Percentiles rank a stretch among this genome's conserved stretches.
Evolutionary conservation across 1,284 basidiomycete species (phyloP).

Genomic region (Trichosporon sp.): DNA sequence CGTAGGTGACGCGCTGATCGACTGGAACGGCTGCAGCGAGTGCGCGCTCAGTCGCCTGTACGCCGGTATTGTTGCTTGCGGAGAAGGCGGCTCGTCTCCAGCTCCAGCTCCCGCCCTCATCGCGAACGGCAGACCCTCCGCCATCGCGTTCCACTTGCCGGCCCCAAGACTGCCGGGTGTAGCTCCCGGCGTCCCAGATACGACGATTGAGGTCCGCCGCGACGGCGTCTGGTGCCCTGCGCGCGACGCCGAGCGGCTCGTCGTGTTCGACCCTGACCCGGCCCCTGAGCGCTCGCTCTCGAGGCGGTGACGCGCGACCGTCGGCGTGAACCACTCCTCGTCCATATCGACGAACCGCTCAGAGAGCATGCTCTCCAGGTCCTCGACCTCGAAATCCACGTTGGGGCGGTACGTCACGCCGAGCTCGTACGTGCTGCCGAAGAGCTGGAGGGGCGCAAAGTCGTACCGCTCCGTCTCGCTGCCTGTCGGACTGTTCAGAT

Average conservation of each 20-base stretch:
- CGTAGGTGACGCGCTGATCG: constrained; percentile 46
- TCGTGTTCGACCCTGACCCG: constrained; percentile 18
- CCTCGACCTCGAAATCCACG: constrained; percentile 52
- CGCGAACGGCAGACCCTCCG: constrained; percentile 53
- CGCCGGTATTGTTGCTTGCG: constrained; percentile 25
- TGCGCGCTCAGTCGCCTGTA: constrained; percentile 51
- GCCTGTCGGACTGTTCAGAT: constrained; percentile 26
- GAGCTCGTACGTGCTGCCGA: constrained; percentile 47
- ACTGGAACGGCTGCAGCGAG: constrained; percentile 49
- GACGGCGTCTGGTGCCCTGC: constrained; percentile 14
- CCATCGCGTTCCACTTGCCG: constrained; percentile 46
- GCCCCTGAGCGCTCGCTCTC: constrained; percentile 32
- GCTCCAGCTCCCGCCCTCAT: constrained; percentile 5
- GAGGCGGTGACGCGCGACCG: constrained; percentile 45
- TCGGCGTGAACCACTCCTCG: constrained; percentile 57
- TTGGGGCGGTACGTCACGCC: constrained; percentile 46
- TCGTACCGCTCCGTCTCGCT: constrained; percentile 35
- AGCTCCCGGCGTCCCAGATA: neutral
- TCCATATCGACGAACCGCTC: constrained; percentile 55
- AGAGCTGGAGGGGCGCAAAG: constrained; percentile 46
- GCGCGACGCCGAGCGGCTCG: constrained; percentile 12
- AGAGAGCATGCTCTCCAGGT: constrained; percentile 52
- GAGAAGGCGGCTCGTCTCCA: neutral
- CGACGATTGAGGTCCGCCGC: neutral
- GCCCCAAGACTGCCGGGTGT: constrained; percentile 32